Evolutionary conservation across 2,329 filamentous ascomycete genomes (phyloP).

Genomic region (Ophiostoma populinum): DNA sequence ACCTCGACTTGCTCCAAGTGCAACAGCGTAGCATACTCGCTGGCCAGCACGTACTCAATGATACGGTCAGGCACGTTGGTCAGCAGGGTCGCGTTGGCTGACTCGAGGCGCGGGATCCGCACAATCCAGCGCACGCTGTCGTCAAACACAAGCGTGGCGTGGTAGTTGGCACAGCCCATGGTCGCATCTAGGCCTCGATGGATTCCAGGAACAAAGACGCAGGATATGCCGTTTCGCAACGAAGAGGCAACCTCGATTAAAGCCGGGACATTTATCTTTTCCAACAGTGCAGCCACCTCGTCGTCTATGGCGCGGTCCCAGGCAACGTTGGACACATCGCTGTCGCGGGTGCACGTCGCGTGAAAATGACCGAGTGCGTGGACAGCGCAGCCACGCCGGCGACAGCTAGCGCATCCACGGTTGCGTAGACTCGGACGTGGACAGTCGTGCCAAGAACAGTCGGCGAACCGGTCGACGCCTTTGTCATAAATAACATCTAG

Average conservation of each 20-base stretch:
- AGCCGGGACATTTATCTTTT: not conserved
- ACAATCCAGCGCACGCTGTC: slow-evolving; percentile 6
- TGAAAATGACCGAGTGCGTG: not conserved
- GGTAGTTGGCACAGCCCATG: slow-evolving; percentile 9
- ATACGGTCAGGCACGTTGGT: not conserved
- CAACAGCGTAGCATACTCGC: slow-evolving; percentile 7
- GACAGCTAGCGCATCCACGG: slow-evolving; percentile 7
- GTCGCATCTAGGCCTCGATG: not conserved
- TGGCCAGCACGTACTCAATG: slow-evolving; percentile 1
- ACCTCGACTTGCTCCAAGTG: slow-evolving; percentile 1
- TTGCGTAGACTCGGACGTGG: not conserved
- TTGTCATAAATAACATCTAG: not conserved
- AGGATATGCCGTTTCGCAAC: not conserved
- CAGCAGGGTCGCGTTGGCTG: not conserved
- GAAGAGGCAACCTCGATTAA: not conserved
- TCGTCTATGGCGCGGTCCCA: not conserved
- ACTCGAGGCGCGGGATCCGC: slow-evolving; percentile 2
- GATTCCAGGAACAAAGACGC: not conserved
- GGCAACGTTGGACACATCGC: not conserved
- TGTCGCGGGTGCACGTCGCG: not conserved
- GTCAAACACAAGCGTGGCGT: slow-evolving; percentile 4
- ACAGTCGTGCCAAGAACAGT: not conserved
- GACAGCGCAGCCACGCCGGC: not conserved
- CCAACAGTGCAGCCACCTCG: not conserved
- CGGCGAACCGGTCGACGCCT: not conserved